Evolutionary conservation across 805 yeast genomes (phyloP).

Genomic region (Wickerhamomyces hampshirensis): DNA sequence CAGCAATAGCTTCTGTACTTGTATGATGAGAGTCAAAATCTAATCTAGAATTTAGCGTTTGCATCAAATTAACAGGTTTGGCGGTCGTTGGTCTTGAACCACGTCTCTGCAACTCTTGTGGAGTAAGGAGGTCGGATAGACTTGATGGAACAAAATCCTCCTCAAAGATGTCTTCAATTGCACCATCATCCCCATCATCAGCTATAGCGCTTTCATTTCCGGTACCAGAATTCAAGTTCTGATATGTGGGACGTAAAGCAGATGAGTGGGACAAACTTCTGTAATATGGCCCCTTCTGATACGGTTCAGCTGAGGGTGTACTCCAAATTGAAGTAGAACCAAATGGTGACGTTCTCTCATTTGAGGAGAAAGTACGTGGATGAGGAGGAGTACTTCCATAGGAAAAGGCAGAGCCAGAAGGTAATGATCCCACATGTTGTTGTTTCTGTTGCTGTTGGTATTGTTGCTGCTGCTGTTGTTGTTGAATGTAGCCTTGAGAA

Average conservation of each 20-base stretch:
- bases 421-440: conserved; percentile 9
- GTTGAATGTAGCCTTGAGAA: too few relatives aligned
- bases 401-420: conserved; percentile 3
- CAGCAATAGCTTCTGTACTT: conserved; percentile 7
- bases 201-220: conserved; percentile 26
- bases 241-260: conserved; percentile 8
- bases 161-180: conserved; percentile 32
- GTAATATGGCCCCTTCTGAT: conserved; percentile 2
- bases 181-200: conserved; percentile 27
- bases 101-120: conserved; percentile 60
- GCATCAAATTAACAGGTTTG: conserved; percentile 8
- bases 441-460: too few relatives aligned
- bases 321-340: conserved; percentile 19
- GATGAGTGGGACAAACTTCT: conserved; percentile 20
- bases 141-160: conserved; percentile 84
- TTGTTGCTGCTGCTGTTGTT: too few relatives aligned
- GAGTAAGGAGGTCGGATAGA: conserved; percentile 59
- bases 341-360: conserved; percentile 10
- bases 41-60: background rate
- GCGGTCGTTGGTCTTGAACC: conserved; percentile 45
- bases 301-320: conserved; percentile 1
- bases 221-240: background rate
- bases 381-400: conserved; percentile 5
- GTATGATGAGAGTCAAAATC: conserved; percentile 1
- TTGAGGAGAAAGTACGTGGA: conserved; percentile 13